Conservation (phyloP, 2,329 filamentous ascomycete species). For the Diaporthe caulivora region DNA sequence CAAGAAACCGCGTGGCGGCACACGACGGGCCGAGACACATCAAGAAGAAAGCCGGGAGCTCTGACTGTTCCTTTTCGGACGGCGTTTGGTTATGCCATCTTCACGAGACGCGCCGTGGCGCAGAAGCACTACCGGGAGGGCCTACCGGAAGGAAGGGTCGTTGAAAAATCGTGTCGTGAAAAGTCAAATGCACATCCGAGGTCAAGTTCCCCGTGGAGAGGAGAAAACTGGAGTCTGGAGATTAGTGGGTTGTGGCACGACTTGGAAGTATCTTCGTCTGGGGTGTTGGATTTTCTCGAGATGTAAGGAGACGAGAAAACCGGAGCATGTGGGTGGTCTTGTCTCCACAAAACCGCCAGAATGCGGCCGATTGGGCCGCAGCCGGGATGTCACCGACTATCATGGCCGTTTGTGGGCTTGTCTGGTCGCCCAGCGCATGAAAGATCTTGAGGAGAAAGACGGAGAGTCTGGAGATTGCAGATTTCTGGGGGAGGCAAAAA, state of each 20-base stretch:
- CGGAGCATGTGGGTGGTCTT: slow-evolving; percentile 22
- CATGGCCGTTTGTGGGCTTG: slow-evolving; percentile 6
- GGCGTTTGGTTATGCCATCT: slow-evolving; percentile 13
- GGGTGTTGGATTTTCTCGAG: not conserved
- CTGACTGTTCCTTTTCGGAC: not conserved
- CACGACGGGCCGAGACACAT: not conserved
- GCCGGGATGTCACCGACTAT: slow-evolving; percentile 23
- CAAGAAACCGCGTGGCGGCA: slow-evolving; percentile 15
- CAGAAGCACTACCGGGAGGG: not conserved
- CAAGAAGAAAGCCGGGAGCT: not conserved
- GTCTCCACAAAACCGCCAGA: slow-evolving; percentile 21
- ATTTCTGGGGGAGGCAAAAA: not conserved
- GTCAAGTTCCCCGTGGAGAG: slow-evolving; percentile 31
- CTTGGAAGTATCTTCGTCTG: not conserved
- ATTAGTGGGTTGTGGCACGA: slow-evolving; percentile 24
- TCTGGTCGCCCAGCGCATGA: not conserved
- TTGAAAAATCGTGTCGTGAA: not conserved
- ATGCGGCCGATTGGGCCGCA: slow-evolving; percentile 27
- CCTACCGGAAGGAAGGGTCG: not conserved
- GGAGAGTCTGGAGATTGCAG: slow-evolving; percentile 8
- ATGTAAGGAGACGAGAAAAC: too few relatives aligned
- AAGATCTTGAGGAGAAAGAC: slow-evolving; percentile 28
- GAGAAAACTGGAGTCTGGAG: slow-evolving; percentile 35
- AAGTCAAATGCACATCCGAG: not conserved
- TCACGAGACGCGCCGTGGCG: slow-evolving; percentile 6